Evolutionary conservation across 306 rosid genomes (phyloP), one percentile per base, ranked within the genome.

Genomic region (Malus fusca): DNA sequence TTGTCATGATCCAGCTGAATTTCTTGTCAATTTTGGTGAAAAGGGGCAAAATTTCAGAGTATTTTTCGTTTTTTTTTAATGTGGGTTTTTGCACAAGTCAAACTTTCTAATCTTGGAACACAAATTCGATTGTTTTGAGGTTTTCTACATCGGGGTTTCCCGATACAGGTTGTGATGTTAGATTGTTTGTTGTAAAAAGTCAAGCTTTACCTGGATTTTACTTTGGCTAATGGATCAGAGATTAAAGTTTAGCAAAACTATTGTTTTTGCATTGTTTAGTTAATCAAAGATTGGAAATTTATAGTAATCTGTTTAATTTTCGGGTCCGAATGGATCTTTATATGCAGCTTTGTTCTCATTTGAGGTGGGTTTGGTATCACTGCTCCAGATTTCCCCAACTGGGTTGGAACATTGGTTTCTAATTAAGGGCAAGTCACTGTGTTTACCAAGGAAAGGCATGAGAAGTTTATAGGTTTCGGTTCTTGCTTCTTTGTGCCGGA

Each of bases 1-100:
- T 30, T 79, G 68, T 17, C 78, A 79, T 80, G 91, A 87, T 87
- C 91, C 90, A 74, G 78, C 70, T 61, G 23, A 73, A 72, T 81
- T 79, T 70, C 77, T 71, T 14, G 73, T 76, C 74, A 68, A 71
- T 81, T 77, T 72, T 79, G 25, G 53, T 17, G 77, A 63, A 80
- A 65, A 18, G 73, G 79, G 91, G 91, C 84, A 79, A 73, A 51
- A 23, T 33, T 78, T 76, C 67, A 30, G 73, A 52, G 55, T 77
- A 69, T 72, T 68, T 76, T 78, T 18, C 76, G 46, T 28, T 76
- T 79, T 70, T 56, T n/a, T 30, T 64, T 30, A 1, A 11, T 60
- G 72, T 61, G 72, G 81, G 81, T 82, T 81, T 74, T 55, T 82
- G 74, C 78, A 3, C 46, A 85, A 82, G 91, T 84, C 91, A 82